A percentile compares a stretch with the other conserved stretches of the same genome.
phyloP scores from a whole-genome alignment of 176 grass and related monocot genomes.

The Oropetium thomaeum region DNA sequence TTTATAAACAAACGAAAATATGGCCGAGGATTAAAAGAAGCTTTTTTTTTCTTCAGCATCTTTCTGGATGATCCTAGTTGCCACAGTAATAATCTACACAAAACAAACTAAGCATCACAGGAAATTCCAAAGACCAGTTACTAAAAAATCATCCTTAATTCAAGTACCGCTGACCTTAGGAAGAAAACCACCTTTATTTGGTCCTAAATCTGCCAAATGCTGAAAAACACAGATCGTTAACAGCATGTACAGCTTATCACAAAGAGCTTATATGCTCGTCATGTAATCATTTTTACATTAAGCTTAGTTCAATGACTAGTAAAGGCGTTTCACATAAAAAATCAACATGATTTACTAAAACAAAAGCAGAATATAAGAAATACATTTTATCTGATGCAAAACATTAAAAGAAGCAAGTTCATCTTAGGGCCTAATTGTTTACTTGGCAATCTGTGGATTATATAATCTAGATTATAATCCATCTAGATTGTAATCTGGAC shows the following conservation, averaged over 20 bases:
- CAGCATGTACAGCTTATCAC: background rate
- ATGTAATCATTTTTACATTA: background rate
- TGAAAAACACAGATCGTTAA: constrained; percentile 39
- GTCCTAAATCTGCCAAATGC: constrained; percentile 67
- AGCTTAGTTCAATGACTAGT: background rate
- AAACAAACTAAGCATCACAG: too few species aligned
- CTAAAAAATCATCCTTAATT: background rate
- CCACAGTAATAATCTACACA: too few species aligned
- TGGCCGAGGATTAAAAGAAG: constrained; percentile 72
- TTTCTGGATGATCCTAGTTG: constrained; percentile 66
- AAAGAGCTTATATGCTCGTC: background rate
- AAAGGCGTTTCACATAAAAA: background rate
- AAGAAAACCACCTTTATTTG: constrained; percentile 68
- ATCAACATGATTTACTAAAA: background rate
- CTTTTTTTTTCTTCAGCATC: constrained; percentile 95
- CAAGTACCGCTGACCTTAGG: constrained; percentile 54
- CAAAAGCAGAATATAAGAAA: background rate
- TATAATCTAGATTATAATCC: too few species aligned
- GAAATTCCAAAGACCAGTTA: too few species aligned
- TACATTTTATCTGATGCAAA: background rate
- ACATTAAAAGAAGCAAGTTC: background rate
- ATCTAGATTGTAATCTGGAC: too few species aligned
- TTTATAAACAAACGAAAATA: constrained; percentile 92
- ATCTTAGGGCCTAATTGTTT: too few species aligned
- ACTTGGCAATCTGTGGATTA: too few species aligned